A percentile compares a stretch with the other conserved stretches of the same genome.
phyloP scores from a whole-genome alignment of 2,329 filamentous ascomycete species.

The Graphilbum ipis-grandicollis region DNA sequence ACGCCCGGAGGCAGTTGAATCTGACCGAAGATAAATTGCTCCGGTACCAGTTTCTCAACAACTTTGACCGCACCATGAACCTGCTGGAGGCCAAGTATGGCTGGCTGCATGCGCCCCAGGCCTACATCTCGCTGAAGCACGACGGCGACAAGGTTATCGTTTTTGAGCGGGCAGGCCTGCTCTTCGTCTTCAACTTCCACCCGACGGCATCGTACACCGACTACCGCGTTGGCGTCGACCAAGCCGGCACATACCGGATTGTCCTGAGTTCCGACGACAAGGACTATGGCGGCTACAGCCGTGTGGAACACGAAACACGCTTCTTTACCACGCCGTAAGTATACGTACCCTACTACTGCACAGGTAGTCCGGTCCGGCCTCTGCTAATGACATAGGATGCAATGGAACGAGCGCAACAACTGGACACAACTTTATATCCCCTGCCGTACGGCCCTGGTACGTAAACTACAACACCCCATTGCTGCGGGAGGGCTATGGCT shows the following conservation, averaged over 20 bases:
- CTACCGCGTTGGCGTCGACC: conserved; percentile 79
- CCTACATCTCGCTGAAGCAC: conserved; percentile 86
- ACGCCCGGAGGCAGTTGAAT: conserved; percentile 84
- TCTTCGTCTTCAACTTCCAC: conserved; percentile 97
- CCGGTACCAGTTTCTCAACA: conserved; percentile 80
- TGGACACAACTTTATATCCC: conserved; percentile 88
- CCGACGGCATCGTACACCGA: conserved; percentile 71
- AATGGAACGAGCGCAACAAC: conserved; percentile 81
- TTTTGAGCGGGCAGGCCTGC: conserved; percentile 76
- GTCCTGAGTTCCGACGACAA: conserved; percentile 68
- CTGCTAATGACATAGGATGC: conserved; percentile 26
- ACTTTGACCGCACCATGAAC: conserved; percentile 90
- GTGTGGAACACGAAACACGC: conserved; percentile 61
- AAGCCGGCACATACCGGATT: conserved; percentile 69
- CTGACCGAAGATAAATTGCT: conserved; percentile 72
- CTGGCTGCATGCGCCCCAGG: conserved; percentile 74
- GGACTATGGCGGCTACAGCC: conserved; percentile 61
- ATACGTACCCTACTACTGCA: not conserved
- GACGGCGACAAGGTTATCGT: conserved; percentile 88
- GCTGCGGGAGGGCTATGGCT: too few relatives aligned
- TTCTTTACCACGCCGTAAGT: conserved; percentile 69
- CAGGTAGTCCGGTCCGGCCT: not conserved
- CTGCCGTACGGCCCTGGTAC: conserved; percentile 64
- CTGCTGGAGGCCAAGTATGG: conserved; percentile 71
- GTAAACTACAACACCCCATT: too few relatives aligned